Conservation (phyloP, 805 yeast species). For the Myxozyma mucilagina region DNA sequence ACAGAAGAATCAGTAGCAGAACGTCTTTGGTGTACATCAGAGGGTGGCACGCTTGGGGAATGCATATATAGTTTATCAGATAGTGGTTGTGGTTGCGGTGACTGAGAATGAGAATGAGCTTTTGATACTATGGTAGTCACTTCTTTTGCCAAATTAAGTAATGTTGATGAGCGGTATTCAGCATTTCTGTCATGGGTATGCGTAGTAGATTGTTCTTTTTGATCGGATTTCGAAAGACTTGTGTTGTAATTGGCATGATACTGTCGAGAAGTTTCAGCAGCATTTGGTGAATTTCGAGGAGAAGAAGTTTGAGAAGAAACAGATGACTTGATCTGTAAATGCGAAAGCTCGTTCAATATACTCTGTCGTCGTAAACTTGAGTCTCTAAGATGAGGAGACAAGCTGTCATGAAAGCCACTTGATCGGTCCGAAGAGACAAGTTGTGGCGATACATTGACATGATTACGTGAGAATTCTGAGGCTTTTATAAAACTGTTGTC, state of each 20-base stretch:
- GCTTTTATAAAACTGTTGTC: too few species aligned
- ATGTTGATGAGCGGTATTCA: not conserved
- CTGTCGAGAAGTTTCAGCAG: not conserved
- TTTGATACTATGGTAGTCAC: not conserved
- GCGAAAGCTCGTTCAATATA: not conserved
- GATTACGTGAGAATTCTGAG: too few species aligned
- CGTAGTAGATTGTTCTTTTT: not conserved
- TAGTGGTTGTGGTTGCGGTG: not conserved
- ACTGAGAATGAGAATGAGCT: not conserved
- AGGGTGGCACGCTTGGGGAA: not conserved
- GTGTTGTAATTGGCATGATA: too few species aligned
- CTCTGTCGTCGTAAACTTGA: not conserved
- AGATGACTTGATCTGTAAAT: not conserved
- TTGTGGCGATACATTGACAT: not conserved
- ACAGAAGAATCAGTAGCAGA: not conserved
- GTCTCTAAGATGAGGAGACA: not conserved
- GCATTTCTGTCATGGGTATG: not conserved
- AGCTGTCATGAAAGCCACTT: not conserved
- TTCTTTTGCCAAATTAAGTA: slow-evolving; percentile 1
- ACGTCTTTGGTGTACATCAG: not conserved
- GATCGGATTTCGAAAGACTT: not conserved
- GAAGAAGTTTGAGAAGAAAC: not conserved
- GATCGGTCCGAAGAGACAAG: slow-evolving; percentile 5
- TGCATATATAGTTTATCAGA: not conserved
- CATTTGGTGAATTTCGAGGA: not conserved